Evolutionary conservation across 108 stramenopile genomes (phyloP).

Genomic region (Cyclotella choctawhatcheeana): DNA sequence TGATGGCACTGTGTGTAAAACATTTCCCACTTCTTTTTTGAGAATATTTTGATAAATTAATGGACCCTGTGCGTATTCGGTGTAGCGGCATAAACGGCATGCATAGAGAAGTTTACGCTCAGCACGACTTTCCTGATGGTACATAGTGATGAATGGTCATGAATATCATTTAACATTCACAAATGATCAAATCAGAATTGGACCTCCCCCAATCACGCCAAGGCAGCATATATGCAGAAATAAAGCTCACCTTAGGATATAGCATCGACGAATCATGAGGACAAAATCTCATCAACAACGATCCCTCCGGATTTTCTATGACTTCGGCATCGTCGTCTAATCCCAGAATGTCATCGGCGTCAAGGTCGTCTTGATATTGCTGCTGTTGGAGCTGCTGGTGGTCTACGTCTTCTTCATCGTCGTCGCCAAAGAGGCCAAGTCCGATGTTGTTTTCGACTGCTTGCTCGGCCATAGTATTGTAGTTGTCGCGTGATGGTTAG

Average conservation of each 20-base stretch:
- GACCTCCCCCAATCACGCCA: no score
- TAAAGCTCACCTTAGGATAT: conserved; percentile 81
- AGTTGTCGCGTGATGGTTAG: background rate
- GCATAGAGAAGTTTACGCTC: conserved; percentile 74
- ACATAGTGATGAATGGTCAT: no score
- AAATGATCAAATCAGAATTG: no score
- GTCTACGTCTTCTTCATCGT: conserved; percentile 68
- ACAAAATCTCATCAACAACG: conserved; percentile 87
- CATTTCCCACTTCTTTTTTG: conserved; percentile 88
- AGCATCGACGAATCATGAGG: conserved; percentile 92
- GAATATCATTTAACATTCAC: no score
- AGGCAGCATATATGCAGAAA: no score
- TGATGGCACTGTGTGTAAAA: conserved; percentile 81
- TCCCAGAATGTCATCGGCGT: conserved; percentile 70
- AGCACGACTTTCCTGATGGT: conserved; percentile 74
- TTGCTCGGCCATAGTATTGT: background rate
- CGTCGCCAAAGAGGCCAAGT: conserved; percentile 50
- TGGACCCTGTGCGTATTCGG: conserved; percentile 66
- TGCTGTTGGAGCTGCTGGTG: conserved; percentile 34
- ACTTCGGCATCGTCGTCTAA: conserved; percentile 40
- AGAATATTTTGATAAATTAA: conserved; percentile 82
- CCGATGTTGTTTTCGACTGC: background rate
- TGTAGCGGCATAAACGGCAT: conserved; percentile 86
- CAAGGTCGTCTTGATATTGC: conserved; percentile 54
- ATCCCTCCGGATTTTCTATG: conserved; percentile 38